Evolutionary conservation across 208 protist species (phyloP), one percentile per base, ranked within the genome.

Genomic region (Acanthamoeba quina): DNA sequence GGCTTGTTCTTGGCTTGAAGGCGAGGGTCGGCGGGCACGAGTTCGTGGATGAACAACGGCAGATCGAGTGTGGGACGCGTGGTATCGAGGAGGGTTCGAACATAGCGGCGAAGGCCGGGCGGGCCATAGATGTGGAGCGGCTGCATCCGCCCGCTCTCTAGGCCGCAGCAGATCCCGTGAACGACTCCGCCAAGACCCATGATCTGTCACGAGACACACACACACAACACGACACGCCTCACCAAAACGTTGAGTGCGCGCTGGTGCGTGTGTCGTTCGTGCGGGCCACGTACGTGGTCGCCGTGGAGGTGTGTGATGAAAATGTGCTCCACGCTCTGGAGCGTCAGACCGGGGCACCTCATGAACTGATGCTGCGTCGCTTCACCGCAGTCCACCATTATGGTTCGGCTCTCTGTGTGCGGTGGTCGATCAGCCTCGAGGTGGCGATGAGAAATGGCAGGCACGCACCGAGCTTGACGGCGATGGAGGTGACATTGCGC

Each of bases 291-390:
- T 66, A 91, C 60, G 31, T 91, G 85, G 19, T 91, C 85, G n/a
- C 85, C 85, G 58, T 91, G 85, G 15, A 91, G 85, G 60, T 91
- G 85, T 49, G 85, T 91, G 58, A 91, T 72, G 34, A 91, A 91
- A 13, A 91, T 91, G 62, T 47, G 60, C 41, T 91, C 85, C 17
- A 91, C 34, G 26, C 5, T 31, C 19, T 66, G 52, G 7, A 54
- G 34, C 47, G 54, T 29, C 3, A 91, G 85, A 0, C 41, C 58
- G 6, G 5, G 19, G 24, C 58, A 49, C 34, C 54, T 91, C 5
- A 44, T 26, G 85, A 91, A 31, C 58, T 91, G 85, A 17, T 91
- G 85, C 47, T 91, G 85, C 41, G 85, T 91, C 9, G 15, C 85
- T n/a, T 91, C 85, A 13, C 85, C 85, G 85, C 85, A 91, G 85